Percentiles rank a stretch among this genome's conserved stretches.
Evolutionary conservation across 441 rosid species (phyloP).

Genomic region (Mallotus japonicus): DNA sequence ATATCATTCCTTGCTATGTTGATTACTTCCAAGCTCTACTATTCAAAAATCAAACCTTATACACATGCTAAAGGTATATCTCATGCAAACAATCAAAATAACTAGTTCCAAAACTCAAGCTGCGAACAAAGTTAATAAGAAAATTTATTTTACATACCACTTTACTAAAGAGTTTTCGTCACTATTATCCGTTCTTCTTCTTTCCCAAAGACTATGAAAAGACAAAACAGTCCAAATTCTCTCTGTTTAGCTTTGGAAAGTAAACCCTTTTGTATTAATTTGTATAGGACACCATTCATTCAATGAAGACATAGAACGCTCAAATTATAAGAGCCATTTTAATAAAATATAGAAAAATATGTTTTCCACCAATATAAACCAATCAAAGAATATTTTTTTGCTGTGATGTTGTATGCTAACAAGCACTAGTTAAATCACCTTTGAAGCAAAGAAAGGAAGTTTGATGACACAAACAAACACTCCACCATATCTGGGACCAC

Average conservation of each 20-base stretch:
- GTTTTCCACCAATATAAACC: neutral
- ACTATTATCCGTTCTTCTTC: constrained; percentile 53
- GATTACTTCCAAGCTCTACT: neutral
- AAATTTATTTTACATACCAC: constrained; percentile 47
- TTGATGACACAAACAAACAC: constrained; percentile 87
- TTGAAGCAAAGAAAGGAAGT: constrained; percentile 94
- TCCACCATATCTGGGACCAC: constrained; percentile 88
- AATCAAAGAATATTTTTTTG: neutral
- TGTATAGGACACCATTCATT: neutral
- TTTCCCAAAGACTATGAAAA: constrained; percentile 24
- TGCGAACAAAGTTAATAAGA: neutral
- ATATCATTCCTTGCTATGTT: neutral
- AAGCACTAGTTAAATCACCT: constrained; percentile 42
- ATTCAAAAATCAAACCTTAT: neutral
- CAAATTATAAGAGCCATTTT: neutral
- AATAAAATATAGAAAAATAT: neutral
- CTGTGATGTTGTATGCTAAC: neutral
- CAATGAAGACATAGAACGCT: no score
- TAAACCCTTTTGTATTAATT: constrained; percentile 6
- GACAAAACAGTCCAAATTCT: constrained; percentile 38
- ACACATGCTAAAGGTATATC: neutral
- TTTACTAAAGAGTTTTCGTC: constrained; percentile 52
- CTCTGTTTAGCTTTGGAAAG: constrained; percentile 20
- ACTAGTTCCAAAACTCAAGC: neutral
- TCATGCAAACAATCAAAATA: neutral